Evolutionary conservation across 179 eudicot species (phyloP).

Genomic region (Camellia oleifera): DNA sequence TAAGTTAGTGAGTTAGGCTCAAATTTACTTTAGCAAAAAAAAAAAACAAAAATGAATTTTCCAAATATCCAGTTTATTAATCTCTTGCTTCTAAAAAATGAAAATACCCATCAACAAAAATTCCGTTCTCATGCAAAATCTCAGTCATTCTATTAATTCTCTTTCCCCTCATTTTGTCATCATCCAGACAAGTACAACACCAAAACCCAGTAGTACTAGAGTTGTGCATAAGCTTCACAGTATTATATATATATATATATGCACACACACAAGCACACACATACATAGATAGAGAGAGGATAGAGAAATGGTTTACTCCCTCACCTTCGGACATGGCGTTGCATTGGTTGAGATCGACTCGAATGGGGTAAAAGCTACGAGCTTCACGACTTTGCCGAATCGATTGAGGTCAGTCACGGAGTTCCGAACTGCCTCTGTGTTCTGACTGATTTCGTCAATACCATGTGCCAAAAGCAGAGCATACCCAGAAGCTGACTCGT

Average conservation of each 20-base stretch:
- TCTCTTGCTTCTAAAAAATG: neutral
- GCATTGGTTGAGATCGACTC: slow-evolving; percentile 78
- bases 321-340: slow-evolving; percentile 94
- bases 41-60: neutral
- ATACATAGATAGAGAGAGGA: no score
- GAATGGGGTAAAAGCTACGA: slow-evolving; percentile 66
- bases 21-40: neutral
- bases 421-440: slow-evolving; percentile 71
- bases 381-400: slow-evolving; percentile 78
- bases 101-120: neutral
- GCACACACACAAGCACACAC: no score
- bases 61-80: neutral
- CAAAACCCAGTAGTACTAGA: neutral
- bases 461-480: slow-evolving; percentile 65
- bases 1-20: no score
- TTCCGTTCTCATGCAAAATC: neutral
- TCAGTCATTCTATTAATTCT: neutral
- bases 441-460: slow-evolving; percentile 86
- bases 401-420: slow-evolving; percentile 71
- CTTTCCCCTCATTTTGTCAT: neutral
- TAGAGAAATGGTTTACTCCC: neutral
- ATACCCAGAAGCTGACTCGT: slow-evolving; percentile 77
- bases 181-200: neutral
- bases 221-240: neutral
- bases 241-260: no score